A percentile compares a stretch with the other conserved stretches of the same genome.
These are phyloP conservation scores for Crataegus laevigata DNA, from an alignment of 306 rosid genomes.

Conservation along the genomic window DNA sequence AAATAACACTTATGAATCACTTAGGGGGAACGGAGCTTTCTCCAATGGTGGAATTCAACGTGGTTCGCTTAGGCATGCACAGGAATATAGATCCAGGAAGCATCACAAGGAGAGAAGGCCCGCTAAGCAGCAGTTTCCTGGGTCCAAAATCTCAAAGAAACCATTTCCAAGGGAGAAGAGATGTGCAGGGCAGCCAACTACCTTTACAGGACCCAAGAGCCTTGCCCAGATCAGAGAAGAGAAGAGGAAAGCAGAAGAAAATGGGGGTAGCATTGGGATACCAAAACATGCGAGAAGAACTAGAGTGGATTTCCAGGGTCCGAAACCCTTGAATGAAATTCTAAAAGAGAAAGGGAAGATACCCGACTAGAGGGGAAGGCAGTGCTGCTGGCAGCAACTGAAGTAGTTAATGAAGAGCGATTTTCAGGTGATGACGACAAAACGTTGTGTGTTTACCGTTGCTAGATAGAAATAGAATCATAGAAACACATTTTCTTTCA, in stretches of 20 bases:
- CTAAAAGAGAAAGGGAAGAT: constrained; percentile 43
- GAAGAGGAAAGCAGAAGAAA: constrained; percentile 35
- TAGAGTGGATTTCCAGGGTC: constrained; percentile 46
- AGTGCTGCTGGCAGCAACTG: constrained; percentile 15
- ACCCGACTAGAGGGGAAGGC: constrained; percentile 15
- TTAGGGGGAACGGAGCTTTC: constrained; percentile 11
- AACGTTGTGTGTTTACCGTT: neutral
- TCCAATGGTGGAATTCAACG: constrained; percentile 17
- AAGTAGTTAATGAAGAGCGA: constrained; percentile 5
- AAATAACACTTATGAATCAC: constrained; percentile 23
- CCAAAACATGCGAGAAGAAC: neutral
- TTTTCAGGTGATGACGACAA: neutral
- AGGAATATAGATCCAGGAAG: constrained; percentile 37
- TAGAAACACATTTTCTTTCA: neutral
- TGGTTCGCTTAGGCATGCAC: constrained; percentile 31
- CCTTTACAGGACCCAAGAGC: constrained; percentile 65
- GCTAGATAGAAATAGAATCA: neutral
- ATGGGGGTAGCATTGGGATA: constrained; percentile 8
- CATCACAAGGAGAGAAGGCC: constrained; percentile 30
- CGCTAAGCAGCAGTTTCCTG: constrained; percentile 22
- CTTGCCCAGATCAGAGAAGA: constrained; percentile 68
- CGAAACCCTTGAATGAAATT: constrained; percentile 58
- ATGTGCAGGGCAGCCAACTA: constrained; percentile 13
- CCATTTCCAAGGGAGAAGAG: constrained; percentile 27
- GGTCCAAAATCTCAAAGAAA: constrained; percentile 36